Evolutionary conservation across 177 flowering plant genomes (phyloP), one percentile per base, ranked within the genome.

Genomic region (Telopea speciosissima): DNA sequence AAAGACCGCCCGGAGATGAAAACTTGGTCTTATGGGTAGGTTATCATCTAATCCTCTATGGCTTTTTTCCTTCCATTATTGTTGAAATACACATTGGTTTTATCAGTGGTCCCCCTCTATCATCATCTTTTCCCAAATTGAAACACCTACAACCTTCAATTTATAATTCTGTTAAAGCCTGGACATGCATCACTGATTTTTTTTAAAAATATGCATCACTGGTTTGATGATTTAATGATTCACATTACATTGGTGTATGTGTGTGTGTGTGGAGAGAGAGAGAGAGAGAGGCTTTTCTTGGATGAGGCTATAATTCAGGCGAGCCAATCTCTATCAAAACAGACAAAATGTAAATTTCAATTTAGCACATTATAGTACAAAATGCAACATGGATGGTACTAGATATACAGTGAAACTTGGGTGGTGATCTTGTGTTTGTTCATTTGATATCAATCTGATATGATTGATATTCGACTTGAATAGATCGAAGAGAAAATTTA

Each of bases 1-100:
- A 70, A 71, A 85, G 89, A 82, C 81, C 90, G 24, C 81, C 82
- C 6, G 88, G 89, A 67, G 96, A 90, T 75, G 98, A 90, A 79
- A 94, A 89, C 74, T 77, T 94, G 82, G 89, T 94, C 36, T 40
- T 79, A 10, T 94, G 98, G 98, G 97, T 92, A 85, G 14, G 96
- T 84, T 58, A 22, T 26, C 44, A 13, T 22, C 63, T 63, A 19
- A 9, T n/a, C 60, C 58, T 40, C 24, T 56, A 44, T 28, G 36
- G 24, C 44, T 36, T 21, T 19, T 66, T 24, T 17, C 24, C 61
- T 58, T 12, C 24, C n/a, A 58, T 19, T 58, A 58, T 58, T 58
- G 61, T 58, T n/a, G n/a, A 58, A n/a, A 6, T 16, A 58, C 24
- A 13, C 23, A 58, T 5, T n/a, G 9, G 22, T n/a, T n/a, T 7